Base-by-base conservation (phyloP, 2,329 filamentous ascomycete species). In the Beauveria brongniartii region DNA sequence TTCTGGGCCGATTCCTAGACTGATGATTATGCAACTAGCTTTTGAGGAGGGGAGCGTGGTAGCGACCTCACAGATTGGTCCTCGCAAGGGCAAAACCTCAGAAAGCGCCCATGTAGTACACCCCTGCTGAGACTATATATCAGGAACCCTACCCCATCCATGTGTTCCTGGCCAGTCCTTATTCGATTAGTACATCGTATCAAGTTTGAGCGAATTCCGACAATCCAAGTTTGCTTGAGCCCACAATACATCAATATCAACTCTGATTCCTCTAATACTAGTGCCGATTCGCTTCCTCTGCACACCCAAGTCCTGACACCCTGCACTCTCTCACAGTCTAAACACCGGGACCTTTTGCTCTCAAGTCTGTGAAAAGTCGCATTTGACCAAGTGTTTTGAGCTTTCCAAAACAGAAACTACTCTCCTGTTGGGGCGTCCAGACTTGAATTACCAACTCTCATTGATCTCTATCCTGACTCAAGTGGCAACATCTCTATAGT, bases 111-210 rank as follows among this genome's bases (percentile, higher is more conserved):
- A 43, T 44, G 22, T 28, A 24, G 12, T 41, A 41, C 37, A 10
- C 7, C 18, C 40, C n/a, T 22, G 24, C 18, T 34, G 20, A 26
- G 53, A 52, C 10, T 34, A 34, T 59, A 59, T 59, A 59, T 59
- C 48, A 53, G 40, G 48, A 59, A 52, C 56, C n/a, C 41, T 53
- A 44, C 28, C 44, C 40, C 53, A 54, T 37, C 34, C 34, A 54
- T n/a, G 30, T 7, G 20, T 54, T 43, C 8, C 51, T n/a, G 24
- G 28, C 34, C 53, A 5, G 40, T 9, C 53, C 40, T 55, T 30
- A 8, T 22, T 55, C 54, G 26, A 34, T 18, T 22, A 34, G 26
- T 43, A 28, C 6, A 34, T 18, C 10, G 8, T n/a, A 40, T 20
- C 44, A 40, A 26, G 8, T 40, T 41, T 50, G 30, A n/a, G n/a